phyloP scores from a whole-genome alignment of 345 rosid species.

The Bretschneidera sinensis region DNA sequence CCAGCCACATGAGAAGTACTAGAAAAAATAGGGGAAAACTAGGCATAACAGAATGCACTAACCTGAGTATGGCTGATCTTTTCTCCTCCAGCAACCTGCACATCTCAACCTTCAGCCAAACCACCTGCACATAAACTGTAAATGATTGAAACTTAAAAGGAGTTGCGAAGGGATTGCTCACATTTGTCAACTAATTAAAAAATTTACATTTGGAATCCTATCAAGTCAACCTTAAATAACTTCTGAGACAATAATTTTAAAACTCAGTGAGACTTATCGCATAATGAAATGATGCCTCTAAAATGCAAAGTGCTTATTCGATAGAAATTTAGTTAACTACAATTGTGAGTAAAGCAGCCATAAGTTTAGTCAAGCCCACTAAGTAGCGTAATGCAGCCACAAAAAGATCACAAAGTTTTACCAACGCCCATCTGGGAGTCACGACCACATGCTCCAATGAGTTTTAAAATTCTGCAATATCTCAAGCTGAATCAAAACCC shows the following conservation, averaged over 20 bases:
- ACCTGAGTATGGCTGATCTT: slow-evolving; percentile 82
- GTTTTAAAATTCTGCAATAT: not conserved
- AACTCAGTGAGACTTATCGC: slow-evolving; percentile 4
- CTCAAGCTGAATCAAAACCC: no score
- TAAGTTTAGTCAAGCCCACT: not conserved
- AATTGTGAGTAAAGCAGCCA: not conserved
- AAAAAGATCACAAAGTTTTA: not conserved
- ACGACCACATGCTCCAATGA: not conserved
- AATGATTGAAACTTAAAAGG: slow-evolving; percentile 46
- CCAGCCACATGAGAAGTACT: not conserved
- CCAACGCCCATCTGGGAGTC: no score
- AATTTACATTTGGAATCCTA: slow-evolving; percentile 9
- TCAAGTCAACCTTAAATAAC: slow-evolving; percentile 10
- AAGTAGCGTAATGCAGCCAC: not conserved
- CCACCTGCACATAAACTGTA: slow-evolving; percentile 65
- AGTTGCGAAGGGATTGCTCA: slow-evolving; percentile 20
- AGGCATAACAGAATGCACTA: slow-evolving; percentile 21
- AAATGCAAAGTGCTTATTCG: not conserved
- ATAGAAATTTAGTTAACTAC: slow-evolving; percentile 9
- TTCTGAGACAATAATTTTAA: slow-evolving; percentile 5
- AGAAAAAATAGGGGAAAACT: slow-evolving; percentile 8
- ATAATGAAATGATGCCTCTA: slow-evolving; percentile 5
- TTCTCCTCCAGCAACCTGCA: slow-evolving; percentile 83
- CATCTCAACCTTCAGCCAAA: slow-evolving; percentile 86
- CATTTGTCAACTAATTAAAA: slow-evolving; percentile 3